Conservation (phyloP, 1,284 basidiomycete species). For the Paramarasmius palmivorus region DNA sequence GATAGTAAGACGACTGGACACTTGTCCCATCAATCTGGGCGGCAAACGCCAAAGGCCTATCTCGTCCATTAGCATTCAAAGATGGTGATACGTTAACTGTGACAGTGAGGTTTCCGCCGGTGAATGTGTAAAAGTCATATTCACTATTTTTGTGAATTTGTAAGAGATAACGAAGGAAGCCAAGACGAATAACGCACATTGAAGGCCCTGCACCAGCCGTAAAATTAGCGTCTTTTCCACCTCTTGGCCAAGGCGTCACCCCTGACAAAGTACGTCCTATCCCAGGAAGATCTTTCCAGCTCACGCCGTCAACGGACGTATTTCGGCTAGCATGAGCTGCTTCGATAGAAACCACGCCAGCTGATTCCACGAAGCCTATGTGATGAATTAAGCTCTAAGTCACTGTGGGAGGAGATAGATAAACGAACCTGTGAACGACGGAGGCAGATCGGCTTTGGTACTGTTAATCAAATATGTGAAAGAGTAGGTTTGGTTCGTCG, state of each 20-base stretch:
- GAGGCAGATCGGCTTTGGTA: conserved; percentile 34
- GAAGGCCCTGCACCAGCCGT: conserved; percentile 61
- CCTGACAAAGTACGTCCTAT: conserved; percentile 61
- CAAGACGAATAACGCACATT: conserved; percentile 38
- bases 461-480: conserved; percentile 38
- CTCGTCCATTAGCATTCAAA: conserved; percentile 55
- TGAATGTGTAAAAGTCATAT: conserved; percentile 68
- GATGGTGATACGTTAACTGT: conserved; percentile 59
- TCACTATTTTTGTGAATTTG: conserved; percentile 33
- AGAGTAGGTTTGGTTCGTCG: conserved; percentile 30
- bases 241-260: conserved; percentile 61
- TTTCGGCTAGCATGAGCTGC: conserved; percentile 60
- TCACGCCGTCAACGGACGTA: conserved; percentile 48
- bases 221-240: conserved; percentile 51
- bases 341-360: conserved; percentile 65
- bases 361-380: conserved; percentile 62
- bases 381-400: not conserved
- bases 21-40: conserved; percentile 52
- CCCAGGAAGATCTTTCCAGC: conserved; percentile 60
- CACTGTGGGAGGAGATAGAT: not conserved
- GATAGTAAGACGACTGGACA: conserved; percentile 48
- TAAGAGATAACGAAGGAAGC: not conserved
- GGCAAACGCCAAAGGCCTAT: conserved; percentile 55
- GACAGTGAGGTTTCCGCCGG: conserved; percentile 43
- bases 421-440: conserved; percentile 47